Conservation (phyloP, 345 rosid genomes). For the Citrus inodora region DNA sequence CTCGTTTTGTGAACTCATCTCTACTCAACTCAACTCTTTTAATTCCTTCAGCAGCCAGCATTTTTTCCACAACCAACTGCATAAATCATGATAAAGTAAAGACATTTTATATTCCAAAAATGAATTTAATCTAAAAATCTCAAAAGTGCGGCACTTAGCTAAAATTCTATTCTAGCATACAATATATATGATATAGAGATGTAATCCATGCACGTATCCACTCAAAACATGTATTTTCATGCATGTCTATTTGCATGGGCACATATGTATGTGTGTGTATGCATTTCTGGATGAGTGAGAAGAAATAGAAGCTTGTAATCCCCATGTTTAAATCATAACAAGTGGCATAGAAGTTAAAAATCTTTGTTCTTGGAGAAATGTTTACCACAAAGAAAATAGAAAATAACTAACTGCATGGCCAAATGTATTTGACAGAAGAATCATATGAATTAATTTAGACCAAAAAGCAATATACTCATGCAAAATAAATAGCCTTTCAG, state of each 20-base stretch:
- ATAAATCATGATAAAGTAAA: slow-evolving; percentile 17
- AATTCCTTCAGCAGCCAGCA: slow-evolving; percentile 91
- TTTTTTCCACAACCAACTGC: slow-evolving; percentile 94
- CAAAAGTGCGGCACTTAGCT: not conserved
- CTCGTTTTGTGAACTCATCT: slow-evolving; percentile 85
- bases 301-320: not conserved
- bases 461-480: not conserved
- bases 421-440: not conserved
- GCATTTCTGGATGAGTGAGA: not conserved
- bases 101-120: slow-evolving; percentile 19
- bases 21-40: slow-evolving; percentile 76
- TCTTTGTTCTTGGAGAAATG: not conserved
- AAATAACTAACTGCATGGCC: slow-evolving; percentile 4
- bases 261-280: not conserved
- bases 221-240: not conserved
- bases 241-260: not conserved
- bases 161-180: not conserved
- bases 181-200: not conserved
- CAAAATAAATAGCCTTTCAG: slow-evolving; percentile 17
- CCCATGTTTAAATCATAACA: not conserved
- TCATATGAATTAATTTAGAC: not conserved
- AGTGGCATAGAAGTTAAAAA: not conserved
- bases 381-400: not conserved
- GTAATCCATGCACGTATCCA: not conserved
- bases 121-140: slow-evolving; percentile 6